Evolutionary conservation across 176 grass and related monocot genomes (phyloP).

Genomic region (Elaeis guineensis): DNA sequence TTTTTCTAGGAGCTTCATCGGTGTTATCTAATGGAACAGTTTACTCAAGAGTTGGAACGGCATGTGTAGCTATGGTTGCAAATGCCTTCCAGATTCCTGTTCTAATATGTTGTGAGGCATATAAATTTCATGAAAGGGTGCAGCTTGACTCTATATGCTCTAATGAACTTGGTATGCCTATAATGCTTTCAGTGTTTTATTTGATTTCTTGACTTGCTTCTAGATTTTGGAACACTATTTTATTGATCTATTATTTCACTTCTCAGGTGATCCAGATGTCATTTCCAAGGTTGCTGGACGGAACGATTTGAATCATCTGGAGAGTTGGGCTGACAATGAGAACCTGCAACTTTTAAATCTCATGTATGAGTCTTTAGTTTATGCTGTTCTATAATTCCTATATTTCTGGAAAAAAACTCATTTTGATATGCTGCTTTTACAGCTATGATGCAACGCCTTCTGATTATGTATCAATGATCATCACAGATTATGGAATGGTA

Average conservation of each 20-base stretch:
- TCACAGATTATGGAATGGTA: constrained; percentile 97
- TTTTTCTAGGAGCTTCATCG: constrained; percentile 68
- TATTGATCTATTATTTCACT: constrained; percentile 13
- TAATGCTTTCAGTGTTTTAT: no score
- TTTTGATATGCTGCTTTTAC: neutral
- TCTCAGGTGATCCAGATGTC: constrained; percentile 71
- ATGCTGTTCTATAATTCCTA: no score
- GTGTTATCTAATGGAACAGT: constrained; percentile 72
- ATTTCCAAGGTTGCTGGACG: constrained; percentile 47
- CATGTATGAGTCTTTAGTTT: constrained; percentile 35
- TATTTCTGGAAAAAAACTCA: no score
- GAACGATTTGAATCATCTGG: constrained; percentile 34
- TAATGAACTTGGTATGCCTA: constrained; percentile 64
- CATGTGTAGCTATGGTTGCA: constrained; percentile 70
- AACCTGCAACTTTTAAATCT: constrained; percentile 78
- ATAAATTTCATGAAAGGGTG: constrained; percentile 82
- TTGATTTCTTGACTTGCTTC: neutral
- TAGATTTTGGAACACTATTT: no score
- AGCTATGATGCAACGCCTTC: constrained; percentile 78
- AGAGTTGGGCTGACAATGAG: constrained; percentile 38
- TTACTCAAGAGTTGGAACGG: constrained; percentile 64
- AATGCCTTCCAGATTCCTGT: constrained; percentile 60
- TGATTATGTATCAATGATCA: constrained; percentile 74
- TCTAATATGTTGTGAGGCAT: constrained; percentile 74
- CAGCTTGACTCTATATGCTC: constrained; percentile 82